Conservation (phyloP, 2,329 filamentous ascomycete genomes). For the Meredithiella fracta region DNA sequence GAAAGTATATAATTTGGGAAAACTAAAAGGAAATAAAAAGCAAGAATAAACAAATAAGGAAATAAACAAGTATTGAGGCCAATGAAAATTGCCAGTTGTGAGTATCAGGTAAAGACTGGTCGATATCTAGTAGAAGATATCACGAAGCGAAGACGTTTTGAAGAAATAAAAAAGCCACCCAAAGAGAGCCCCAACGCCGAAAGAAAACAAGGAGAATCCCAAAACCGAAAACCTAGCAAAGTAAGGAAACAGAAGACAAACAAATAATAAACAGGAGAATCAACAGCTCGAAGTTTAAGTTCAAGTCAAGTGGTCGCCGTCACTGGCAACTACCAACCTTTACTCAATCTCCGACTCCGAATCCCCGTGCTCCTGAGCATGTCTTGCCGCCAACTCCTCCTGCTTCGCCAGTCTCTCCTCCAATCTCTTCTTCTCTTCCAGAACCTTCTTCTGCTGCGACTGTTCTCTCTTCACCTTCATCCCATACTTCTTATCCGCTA, state of each 20-base stretch:
- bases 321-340: neutral
- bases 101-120: slow-evolving; percentile 12
- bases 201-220: neutral
- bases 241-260: neutral
- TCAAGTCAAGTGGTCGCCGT: neutral
- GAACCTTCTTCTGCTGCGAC: slow-evolving; percentile 19
- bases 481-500: slow-evolving; percentile 24
- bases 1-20: neutral
- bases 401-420: slow-evolving; percentile 21
- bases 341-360: neutral
- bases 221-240: neutral
- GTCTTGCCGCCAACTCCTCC: slow-evolving; percentile 10
- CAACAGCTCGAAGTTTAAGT: neutral
- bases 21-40: slow-evolving; percentile 4
- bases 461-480: slow-evolving; percentile 20
- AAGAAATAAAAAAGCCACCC: neutral
- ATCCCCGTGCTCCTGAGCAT: slow-evolving; percentile 5
- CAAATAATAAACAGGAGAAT: neutral
- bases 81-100: neutral
- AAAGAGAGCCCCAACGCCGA: neutral
- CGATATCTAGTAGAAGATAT: neutral
- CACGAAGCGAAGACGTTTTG: neutral
- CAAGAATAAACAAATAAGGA: neutral
- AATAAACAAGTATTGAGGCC: slow-evolving; percentile 3
- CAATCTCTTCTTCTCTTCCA: slow-evolving; percentile 23